Evolutionary conservation across 176 grass and related monocot genomes (phyloP).

Genomic region (Eragrostis curvula): DNA sequence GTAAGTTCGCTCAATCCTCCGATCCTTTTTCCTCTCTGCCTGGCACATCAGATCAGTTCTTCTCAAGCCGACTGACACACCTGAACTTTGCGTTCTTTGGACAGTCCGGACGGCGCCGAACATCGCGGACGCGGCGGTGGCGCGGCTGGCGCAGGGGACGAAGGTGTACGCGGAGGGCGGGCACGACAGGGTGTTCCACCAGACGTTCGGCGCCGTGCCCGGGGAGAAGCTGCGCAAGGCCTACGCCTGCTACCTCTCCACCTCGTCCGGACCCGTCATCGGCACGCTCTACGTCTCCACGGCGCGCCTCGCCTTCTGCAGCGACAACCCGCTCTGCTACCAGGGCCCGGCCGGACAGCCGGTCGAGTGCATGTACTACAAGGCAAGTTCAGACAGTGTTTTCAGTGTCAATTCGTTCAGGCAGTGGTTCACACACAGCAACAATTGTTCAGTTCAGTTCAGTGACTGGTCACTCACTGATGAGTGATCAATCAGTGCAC

Average conservation of each 20-base stretch:
- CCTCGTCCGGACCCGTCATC: constrained; percentile 80
- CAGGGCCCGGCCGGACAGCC: constrained; percentile 41
- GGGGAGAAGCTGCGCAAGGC: constrained; percentile 81
- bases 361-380: constrained; percentile 67
- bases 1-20: constrained; percentile 5
- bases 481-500: not conserved
- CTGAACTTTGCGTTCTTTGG: not conserved
- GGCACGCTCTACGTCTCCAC: constrained; percentile 90
- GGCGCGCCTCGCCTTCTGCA: constrained; percentile 83
- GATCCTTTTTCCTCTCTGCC: not conserved
- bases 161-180: constrained; percentile 95
- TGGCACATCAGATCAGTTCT: not conserved
- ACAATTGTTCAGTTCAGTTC: not conserved
- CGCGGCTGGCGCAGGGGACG: constrained; percentile 80
- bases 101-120: constrained; percentile 78
- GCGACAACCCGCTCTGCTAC: constrained; percentile 67
- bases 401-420: not conserved
- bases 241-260: constrained; percentile 94
- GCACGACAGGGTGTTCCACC: constrained; percentile 75
- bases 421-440: not conserved
- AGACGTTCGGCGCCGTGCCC: constrained; percentile 67
- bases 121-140: constrained; percentile 75
- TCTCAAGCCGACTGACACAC: too few relatives aligned
- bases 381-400: constrained; percentile 36
- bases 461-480: not conserved